Conservation (phyloP, 352 stramenopile genomes). For the Pythium volutum region DNA sequence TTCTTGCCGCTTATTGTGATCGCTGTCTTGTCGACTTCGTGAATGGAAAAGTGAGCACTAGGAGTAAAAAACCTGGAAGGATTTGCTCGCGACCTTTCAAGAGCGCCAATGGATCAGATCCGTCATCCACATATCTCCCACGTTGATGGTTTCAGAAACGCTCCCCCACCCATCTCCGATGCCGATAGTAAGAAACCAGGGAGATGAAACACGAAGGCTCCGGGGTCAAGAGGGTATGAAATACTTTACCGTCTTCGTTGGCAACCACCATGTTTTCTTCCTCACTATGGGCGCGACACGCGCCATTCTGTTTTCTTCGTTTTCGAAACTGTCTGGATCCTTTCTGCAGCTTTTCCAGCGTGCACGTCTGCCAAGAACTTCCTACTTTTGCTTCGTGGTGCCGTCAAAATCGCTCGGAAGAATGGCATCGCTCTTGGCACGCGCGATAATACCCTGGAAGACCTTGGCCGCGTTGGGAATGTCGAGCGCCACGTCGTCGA, state of each 20-base stretch:
- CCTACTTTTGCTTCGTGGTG: conserved; percentile 26
- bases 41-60: too few species aligned
- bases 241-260: conserved; percentile 5
- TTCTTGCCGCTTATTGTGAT: neutral
- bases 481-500: conserved; percentile 49
- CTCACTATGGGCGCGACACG: neutral
- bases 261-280: conserved; percentile 1
- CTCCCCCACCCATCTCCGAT: too few species aligned
- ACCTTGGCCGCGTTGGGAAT: conserved; percentile 28
- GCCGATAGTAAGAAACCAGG: neutral
- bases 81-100: conserved; percentile 24
- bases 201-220: neutral
- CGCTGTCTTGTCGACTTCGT: too few species aligned
- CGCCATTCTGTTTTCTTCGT: neutral
- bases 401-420: conserved; percentile 32
- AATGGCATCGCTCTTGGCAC: conserved; percentile 77
- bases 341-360: neutral
- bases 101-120: neutral
- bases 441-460: conserved; percentile 29
- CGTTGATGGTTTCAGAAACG: too few species aligned
- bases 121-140: too few species aligned
- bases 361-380: neutral
- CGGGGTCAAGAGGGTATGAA: conserved; percentile 3
- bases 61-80: conserved; percentile 4
- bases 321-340: neutral